Conservation (phyloP, 441 rosid species). For the Gossypium davidsonii region DNA sequence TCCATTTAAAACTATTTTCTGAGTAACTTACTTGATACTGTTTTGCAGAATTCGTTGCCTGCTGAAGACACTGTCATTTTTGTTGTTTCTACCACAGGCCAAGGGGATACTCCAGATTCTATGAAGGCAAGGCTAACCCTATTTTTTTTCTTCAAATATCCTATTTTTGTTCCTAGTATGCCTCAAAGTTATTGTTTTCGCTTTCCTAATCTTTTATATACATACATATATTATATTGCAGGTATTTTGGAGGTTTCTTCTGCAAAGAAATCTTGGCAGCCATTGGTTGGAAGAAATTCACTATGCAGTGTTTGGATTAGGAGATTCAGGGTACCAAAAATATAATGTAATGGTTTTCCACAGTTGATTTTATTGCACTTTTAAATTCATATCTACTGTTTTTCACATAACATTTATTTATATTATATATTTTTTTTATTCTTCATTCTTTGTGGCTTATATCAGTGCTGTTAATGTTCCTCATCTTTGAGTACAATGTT, state of each 20-base stretch:
- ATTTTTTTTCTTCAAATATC: neutral
- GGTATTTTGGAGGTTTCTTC: slow-evolving; percentile 88
- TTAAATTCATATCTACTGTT: neutral
- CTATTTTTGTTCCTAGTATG: neutral
- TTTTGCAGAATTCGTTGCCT: slow-evolving; percentile 56
- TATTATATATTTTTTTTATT: neutral
- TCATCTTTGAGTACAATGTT: neutral
- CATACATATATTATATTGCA: slow-evolving; percentile 14
- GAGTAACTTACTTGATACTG: neutral
- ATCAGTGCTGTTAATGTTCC: neutral
- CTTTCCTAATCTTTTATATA: slow-evolving; percentile 14
- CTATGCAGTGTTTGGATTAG: slow-evolving; percentile 84
- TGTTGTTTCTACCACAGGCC: slow-evolving; percentile 91
- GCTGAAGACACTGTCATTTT: slow-evolving; percentile 53
- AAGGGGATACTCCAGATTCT: slow-evolving; percentile 84
- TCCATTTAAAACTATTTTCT: neutral
- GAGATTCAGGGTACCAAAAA: slow-evolving; percentile 93
- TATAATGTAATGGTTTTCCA: slow-evolving; percentile 51
- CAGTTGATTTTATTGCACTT: neutral
- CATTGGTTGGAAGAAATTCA: slow-evolving; percentile 61
- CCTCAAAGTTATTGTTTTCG: slow-evolving; percentile 2
- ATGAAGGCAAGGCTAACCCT: slow-evolving; percentile 42
- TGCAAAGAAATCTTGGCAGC: slow-evolving; percentile 52
- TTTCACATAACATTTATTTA: neutral
- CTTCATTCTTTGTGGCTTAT: neutral